Evolutionary conservation across 2,329 filamentous ascomycete genomes (phyloP).

Genomic region (Fusarium acutatum): DNA sequence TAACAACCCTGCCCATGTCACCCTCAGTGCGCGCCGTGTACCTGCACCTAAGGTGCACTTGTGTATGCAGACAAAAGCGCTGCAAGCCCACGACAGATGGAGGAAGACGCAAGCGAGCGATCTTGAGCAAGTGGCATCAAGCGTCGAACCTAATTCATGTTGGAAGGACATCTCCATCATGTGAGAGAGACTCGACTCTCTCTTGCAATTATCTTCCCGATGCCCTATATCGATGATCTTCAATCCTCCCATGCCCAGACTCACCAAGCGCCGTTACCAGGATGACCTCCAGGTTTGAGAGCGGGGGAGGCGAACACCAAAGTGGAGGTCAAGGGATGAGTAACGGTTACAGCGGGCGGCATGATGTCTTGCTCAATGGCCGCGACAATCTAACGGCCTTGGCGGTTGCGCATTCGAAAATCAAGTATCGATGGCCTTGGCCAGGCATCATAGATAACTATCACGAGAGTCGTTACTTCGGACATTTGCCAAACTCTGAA

Average conservation of each 20-base stretch:
- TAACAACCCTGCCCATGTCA: constrained; percentile 28
- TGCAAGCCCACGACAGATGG: constrained; percentile 19
- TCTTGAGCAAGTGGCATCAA: background rate
- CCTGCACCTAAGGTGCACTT: constrained; percentile 40
- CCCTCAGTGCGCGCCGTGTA: constrained; percentile 32
- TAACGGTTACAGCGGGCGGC: constrained; percentile 38
- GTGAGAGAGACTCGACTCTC: background rate
- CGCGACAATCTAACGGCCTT: constrained; percentile 27
- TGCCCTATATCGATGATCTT: constrained; percentile 1
- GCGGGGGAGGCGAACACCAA: constrained; percentile 39
- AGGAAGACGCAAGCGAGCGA: constrained; percentile 23
- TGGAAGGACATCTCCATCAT: constrained; percentile 6
- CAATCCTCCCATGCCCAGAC: background rate
- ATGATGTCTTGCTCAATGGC: constrained; percentile 39
- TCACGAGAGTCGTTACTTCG: background rate
- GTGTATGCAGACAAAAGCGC: constrained; percentile 33
- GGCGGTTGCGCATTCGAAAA: constrained; percentile 16
- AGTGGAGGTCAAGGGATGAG: constrained; percentile 29
- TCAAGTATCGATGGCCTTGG: constrained; percentile 2
- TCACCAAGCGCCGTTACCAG: constrained; percentile 2
- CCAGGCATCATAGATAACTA: background rate
- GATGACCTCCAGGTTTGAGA: constrained; percentile 26
- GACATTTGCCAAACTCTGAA: background rate
- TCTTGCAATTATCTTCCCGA: background rate
- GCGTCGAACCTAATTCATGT: background rate